Evolutionary conservation across 2,329 filamentous ascomycete species (phyloP), one percentile per base, ranked within the genome.

Genomic region (Trichoderma cornu-damae): DNA sequence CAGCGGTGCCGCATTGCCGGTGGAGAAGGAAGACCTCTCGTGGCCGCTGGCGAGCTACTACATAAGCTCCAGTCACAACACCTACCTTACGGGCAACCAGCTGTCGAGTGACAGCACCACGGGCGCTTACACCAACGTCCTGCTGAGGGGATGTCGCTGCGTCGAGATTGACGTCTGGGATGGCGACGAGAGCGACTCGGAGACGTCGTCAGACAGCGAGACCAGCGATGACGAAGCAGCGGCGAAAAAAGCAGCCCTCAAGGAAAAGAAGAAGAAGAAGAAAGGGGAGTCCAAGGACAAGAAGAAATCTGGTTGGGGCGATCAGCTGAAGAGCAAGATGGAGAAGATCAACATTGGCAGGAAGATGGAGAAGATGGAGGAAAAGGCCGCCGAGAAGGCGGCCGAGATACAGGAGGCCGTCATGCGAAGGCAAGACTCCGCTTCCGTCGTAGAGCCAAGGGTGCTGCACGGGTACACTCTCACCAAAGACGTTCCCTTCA

Each of bases 131-230:
- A 90, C 90, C 63, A 86, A 86, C 50, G 90, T 92, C 8, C 77
- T 96, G 57, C 82, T 90, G 64, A 85, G 89, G 51, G 91, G 90
- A 2, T 96, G 92, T 65, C 86, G 92, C 16, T 96, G 92, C 72
- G 86, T 96, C 59, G 92, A 96, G 74, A 89, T 96, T 60, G 92
- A 96, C 67, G 95, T 94, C 65, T 96, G 92, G 92, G 90, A 96
- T 69, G 92, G 92, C 40, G 84, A 88, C 57, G 87, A 91, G 66
- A 90, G 66, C 66, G 88, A 71, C 80, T 88, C 75, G 68, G 84
- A 72, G n/a, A n/a, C n/a, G 78, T 87, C 71, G 79, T 88, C 70
- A 75, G 82, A 67, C 7, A 75, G 71, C 53, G 73, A 72, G 52
- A 75, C 70, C 55, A 75, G 73, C 46, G 73, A 84, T 16, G 86